Evolutionary conservation across 768 basidiomycete genomes (phyloP).

Genomic region (Cantharellus cinnabarinus): DNA sequence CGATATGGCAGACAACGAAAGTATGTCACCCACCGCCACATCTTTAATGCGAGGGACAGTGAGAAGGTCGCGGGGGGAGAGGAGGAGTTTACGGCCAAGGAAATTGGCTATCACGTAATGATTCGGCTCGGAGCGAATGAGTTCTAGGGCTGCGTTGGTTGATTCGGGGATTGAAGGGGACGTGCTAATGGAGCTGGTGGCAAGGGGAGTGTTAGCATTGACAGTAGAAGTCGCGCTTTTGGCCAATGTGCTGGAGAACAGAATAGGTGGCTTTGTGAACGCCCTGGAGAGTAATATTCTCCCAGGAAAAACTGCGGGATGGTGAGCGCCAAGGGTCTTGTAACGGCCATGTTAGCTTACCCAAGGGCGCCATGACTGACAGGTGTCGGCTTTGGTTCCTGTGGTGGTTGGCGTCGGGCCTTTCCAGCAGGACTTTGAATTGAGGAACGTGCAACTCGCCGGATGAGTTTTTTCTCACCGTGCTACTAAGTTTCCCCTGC

Average conservation of each 20-base stretch:
- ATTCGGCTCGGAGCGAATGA: constrained; percentile 78
- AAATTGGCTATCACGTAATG: constrained; percentile 84
- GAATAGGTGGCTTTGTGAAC: neutral
- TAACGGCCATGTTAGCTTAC: too few relatives aligned
- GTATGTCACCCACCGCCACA: constrained; percentile 65
- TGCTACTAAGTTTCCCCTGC: constrained; percentile 15
- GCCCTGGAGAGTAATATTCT: too few relatives aligned
- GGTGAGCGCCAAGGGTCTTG: too few relatives aligned
- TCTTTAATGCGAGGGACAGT: constrained; percentile 83
- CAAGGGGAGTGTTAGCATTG: constrained; percentile 11
- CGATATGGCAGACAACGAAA: constrained; percentile 67
- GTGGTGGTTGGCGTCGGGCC: too few relatives aligned
- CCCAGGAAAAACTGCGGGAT: too few relatives aligned
- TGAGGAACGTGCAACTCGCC: neutral
- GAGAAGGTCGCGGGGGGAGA: constrained; percentile 78
- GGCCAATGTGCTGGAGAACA: neutral
- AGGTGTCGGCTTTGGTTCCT: too few relatives aligned
- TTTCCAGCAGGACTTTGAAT: too few relatives aligned
- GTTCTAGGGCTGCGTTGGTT: constrained; percentile 35
- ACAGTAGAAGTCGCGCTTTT: neutral
- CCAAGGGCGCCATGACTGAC: too few relatives aligned
- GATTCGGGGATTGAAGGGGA: constrained; percentile 2
- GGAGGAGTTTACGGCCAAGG: constrained; percentile 70
- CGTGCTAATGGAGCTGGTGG: constrained; percentile 13
- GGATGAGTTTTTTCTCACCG: neutral